phyloP scores from a whole-genome alignment of 768 basidiomycete genomes.

The Sporobolomyces roseus region DNA sequence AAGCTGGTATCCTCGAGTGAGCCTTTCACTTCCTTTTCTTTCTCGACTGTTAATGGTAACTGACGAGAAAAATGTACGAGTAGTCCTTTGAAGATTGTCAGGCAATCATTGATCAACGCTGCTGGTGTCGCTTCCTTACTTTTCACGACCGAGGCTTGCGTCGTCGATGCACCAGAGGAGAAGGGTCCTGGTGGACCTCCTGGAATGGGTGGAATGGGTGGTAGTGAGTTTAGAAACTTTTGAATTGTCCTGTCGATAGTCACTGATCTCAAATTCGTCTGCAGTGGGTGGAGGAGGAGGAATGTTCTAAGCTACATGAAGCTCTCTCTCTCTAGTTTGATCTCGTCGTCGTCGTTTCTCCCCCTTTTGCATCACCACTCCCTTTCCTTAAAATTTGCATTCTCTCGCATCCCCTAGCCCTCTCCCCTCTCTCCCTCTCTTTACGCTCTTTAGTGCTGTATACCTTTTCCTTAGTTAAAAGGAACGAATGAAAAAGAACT shows the following conservation, averaged over 20 bases:
- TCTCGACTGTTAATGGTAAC: background rate
- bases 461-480: no score
- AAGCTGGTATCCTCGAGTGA: slow-evolving; percentile 79
- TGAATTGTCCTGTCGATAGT: no score
- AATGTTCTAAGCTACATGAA: slow-evolving; percentile 20
- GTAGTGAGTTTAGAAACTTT: no score
- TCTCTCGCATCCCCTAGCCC: background rate
- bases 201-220: slow-evolving; percentile 20
- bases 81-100: slow-evolving; percentile 84
- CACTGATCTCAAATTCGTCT: no score
- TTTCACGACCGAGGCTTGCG: slow-evolving; percentile 86
- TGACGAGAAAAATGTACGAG: background rate
- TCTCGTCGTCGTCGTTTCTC: slow-evolving; percentile 12
- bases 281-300: no score
- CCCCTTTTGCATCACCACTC: background rate
- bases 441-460: no score
- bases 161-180: slow-evolving; percentile 82
- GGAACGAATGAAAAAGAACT: no score
- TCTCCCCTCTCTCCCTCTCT: no score
- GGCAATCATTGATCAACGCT: slow-evolving; percentile 88
- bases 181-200: slow-evolving; percentile 51
- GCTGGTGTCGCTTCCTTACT: slow-evolving; percentile 85
- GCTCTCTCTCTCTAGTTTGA: background rate
- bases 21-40: slow-evolving; percentile 15
- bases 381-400: background rate